Evolutionary conservation across 2,329 filamentous ascomycete species (phyloP).

Genomic region (Graphiopsis chlorocephala): DNA sequence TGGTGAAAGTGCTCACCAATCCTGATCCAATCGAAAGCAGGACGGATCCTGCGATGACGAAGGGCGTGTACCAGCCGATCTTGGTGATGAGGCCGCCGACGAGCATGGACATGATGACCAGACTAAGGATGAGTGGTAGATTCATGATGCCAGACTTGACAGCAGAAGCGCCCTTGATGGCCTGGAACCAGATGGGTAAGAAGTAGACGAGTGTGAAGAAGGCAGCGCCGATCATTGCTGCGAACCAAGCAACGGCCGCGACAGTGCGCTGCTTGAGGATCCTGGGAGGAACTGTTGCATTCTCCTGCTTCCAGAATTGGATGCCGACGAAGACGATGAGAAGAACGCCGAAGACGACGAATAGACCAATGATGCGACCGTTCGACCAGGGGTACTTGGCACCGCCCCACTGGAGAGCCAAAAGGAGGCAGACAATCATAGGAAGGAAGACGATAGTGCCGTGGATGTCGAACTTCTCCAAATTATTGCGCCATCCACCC

Average conservation of each 20-base stretch:
- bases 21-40: conserved; percentile 48
- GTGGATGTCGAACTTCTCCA: conserved; percentile 47
- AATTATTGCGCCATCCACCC: conserved; percentile 8
- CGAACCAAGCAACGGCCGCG: conserved; percentile 41
- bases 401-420: conserved; percentile 52
- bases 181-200: conserved; percentile 46
- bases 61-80: conserved; percentile 51
- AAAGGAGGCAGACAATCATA: conserved; percentile 47
- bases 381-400: conserved; percentile 46
- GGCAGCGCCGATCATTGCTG: conserved; percentile 40
- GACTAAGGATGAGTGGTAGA: conserved; percentile 45
- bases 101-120: conserved; percentile 44
- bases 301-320: conserved; percentile 21
- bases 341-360: conserved; percentile 47
- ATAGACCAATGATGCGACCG: conserved; percentile 46
- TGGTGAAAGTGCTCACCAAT: conserved; percentile 44
- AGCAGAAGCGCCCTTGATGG: conserved; percentile 47
- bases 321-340: conserved; percentile 38
- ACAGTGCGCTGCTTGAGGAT: conserved; percentile 47
- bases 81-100: conserved; percentile 40
- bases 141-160: conserved; percentile 50
- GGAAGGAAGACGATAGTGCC: conserved; percentile 49
- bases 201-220: conserved; percentile 48
- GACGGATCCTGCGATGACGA: conserved; percentile 39
- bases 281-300: conserved; percentile 47